Conservation (phyloP, 2,329 filamentous ascomycete genomes). For the Ascochyta pisi region DNA sequence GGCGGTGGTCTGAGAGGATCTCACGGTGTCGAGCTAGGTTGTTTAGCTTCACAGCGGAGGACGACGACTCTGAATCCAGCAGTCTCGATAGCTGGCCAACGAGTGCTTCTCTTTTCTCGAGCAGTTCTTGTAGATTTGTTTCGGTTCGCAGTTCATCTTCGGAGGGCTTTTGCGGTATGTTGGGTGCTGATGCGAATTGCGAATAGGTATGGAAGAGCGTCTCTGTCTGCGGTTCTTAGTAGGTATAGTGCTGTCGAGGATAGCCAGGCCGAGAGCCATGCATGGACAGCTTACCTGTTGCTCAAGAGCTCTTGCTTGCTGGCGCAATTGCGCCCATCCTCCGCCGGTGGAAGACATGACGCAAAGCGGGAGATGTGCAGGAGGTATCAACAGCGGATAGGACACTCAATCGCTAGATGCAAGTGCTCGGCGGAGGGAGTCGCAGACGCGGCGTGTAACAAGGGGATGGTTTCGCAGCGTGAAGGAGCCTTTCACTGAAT, state of each 20-base stretch:
- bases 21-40: constrained; percentile 91
- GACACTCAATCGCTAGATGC: background rate
- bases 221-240: constrained; percentile 70
- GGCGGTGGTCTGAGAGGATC: constrained; percentile 84
- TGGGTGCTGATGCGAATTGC: constrained; percentile 82
- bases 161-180: constrained; percentile 81
- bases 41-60: constrained; percentile 95
- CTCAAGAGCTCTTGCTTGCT: constrained; percentile 88
- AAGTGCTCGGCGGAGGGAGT: background rate
- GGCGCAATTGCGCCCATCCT: constrained; percentile 90
- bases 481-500: background rate
- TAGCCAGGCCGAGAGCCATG: constrained; percentile 19
- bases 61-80: constrained; percentile 90
- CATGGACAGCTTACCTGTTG: constrained; percentile 71
- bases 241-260: constrained; percentile 28
- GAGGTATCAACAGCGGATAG: background rate
- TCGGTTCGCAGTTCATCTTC: constrained; percentile 85
- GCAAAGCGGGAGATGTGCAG: background rate
- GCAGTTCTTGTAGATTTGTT: constrained; percentile 79
- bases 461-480: background rate
- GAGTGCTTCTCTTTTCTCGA: constrained; percentile 84
- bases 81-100: constrained; percentile 84
- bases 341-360: constrained; percentile 51
- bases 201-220: constrained; percentile 84
- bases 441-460: background rate